Base-by-base conservation (phyloP, 352 stramenopile genomes). In the Globisporangium rhizosaccharum region DNA sequence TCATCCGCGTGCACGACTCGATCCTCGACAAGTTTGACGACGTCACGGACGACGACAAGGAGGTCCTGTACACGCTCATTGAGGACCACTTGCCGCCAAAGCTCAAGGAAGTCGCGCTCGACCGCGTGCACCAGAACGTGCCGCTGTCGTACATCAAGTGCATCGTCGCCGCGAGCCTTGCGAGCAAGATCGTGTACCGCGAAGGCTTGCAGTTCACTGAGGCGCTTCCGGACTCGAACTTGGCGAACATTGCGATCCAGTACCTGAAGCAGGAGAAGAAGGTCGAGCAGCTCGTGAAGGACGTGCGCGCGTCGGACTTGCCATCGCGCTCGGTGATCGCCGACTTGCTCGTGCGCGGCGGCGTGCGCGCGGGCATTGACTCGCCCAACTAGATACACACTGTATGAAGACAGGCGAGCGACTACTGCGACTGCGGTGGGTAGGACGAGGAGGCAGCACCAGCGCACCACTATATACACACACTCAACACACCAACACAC, bases 141-240 rank as follows among this genome's bases (percentile, higher is more conserved):
- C 96, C 97, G 18, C 74, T 88, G 25, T 90, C 96, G 51, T 99
- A 99, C 84, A 87, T 98, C 66, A 97, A 93, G 63, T 98, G 97
- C 72, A 97, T 98, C 41, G 93, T 99, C 53, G 93, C 92, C 8
- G 97, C 93, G 26, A 97, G 86, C 56, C 71, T 99, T 36, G 97
- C 97, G 49, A 97, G 89, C 54, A 98, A 98, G 74, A 90, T 99
- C 61, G 97, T 99, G 26, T 99, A 99, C 78, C 96, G 96, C 52
- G 97, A 99, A 68, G 97, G 97, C 37, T 64, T 96, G 39, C 92
- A 97, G 66, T 99, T 98, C 75, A 95, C 98, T 12, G 87, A 97
- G 61, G 79, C 88, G n/a, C 75, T 98, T 25, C 91, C 94, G 39
- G 76, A 89, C 44, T 82, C 87, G 61, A 97, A 96, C 65, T 64